These are phyloP conservation scores for Podospora appendiculata DNA, from an alignment of 495 filamentous ascomycete genomes.

Conservation along the genomic window DNA sequence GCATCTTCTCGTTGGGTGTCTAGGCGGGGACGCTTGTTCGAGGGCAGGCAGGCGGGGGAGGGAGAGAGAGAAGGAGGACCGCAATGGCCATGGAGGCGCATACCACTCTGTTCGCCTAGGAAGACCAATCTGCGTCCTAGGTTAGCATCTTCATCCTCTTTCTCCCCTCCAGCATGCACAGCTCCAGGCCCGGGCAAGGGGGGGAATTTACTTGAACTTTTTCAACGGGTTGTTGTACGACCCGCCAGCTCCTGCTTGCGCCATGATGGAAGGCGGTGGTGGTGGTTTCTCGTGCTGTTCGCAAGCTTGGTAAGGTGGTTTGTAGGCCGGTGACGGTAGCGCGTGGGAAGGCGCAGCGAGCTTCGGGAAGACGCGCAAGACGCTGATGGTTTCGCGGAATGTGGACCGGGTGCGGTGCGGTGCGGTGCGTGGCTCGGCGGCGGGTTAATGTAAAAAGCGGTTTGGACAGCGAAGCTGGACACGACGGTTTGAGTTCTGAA, in stretches of 20 bases:
- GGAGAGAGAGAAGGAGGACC: no score
- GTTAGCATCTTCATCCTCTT: conserved; percentile 8
- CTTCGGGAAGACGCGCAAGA: neutral
- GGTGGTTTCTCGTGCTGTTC: neutral
- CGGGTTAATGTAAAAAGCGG: no score
- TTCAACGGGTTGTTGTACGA: conserved; percentile 98
- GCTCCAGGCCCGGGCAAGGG: neutral
- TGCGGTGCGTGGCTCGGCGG: neutral
- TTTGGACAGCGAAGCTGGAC: no score
- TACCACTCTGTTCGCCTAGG: conserved; percentile 96
- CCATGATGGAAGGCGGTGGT: conserved; percentile 25
- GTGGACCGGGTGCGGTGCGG: neutral
- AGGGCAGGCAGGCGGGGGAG: no score
- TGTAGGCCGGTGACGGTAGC: no score
- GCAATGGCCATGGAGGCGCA: conserved; percentile 14
- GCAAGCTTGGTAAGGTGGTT: no score
- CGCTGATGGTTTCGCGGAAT: neutral
- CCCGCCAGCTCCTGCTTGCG: conserved; percentile 55
- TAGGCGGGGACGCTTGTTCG: no score
- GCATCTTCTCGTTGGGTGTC: conserved; percentile 10
- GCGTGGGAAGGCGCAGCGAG: no score
- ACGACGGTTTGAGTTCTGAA: no score
- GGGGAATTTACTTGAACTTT: conserved; percentile 82
- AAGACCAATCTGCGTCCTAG: conserved; percentile 69
- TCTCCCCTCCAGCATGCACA: neutral